Conservation (phyloP, 2,329 filamentous ascomycete genomes). For the Clarireedia sp. region DNA sequence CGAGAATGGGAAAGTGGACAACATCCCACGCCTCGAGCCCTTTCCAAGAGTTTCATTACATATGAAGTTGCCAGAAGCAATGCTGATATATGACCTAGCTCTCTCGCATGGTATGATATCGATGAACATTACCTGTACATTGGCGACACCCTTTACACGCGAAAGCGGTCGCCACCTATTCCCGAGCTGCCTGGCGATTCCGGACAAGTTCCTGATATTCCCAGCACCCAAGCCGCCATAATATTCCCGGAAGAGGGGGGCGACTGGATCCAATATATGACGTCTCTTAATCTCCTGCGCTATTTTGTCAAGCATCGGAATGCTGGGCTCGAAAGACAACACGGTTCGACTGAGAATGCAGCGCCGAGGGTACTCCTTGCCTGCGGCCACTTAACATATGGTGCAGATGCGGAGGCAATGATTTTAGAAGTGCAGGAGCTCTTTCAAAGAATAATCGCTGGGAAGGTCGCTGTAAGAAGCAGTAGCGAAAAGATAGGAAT, state of each 20-base stretch:
- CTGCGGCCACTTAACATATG: conserved; percentile 33
- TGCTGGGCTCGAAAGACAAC: conserved; percentile 14
- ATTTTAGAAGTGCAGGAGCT: conserved; percentile 30
- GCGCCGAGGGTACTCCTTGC: conserved; percentile 23
- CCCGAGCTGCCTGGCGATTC: conserved; percentile 24
- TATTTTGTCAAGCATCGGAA: conserved; percentile 32
- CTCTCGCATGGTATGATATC: conserved; percentile 13
- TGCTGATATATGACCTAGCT: not conserved
- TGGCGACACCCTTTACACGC: conserved; percentile 39
- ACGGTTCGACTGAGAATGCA: conserved; percentile 19
- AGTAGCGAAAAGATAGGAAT: conserved; percentile 28
- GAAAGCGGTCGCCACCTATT: conserved; percentile 20
- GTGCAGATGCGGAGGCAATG: conserved; percentile 32
- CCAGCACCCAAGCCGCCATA: conserved; percentile 27
- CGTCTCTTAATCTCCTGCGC: conserved; percentile 30
- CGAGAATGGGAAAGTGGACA: not conserved
- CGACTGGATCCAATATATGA: conserved; percentile 33
- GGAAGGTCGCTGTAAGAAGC: conserved; percentile 29
- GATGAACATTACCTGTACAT: conserved; percentile 37
- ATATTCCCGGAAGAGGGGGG: conserved; percentile 33
- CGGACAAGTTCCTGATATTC: conserved; percentile 14
- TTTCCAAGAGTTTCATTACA: too few relatives aligned
- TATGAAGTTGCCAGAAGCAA: not conserved
- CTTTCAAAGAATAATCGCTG: conserved; percentile 29
- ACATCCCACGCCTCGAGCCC: too few relatives aligned